Evolutionary conservation across 2,329 filamentous ascomycete species (phyloP).

Genomic region (Venturia oleaginea): DNA sequence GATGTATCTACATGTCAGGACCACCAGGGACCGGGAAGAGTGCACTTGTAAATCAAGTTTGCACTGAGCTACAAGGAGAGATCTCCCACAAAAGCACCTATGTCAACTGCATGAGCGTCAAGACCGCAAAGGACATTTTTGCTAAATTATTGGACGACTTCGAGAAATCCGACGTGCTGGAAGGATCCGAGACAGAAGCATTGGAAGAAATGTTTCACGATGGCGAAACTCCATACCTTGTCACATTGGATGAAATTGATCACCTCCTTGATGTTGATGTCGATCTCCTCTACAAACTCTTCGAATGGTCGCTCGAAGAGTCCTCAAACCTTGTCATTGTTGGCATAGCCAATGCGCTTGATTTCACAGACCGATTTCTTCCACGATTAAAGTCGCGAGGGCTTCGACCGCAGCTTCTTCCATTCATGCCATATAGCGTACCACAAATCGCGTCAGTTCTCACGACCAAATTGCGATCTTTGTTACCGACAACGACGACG

Average conservation of each 20-base stretch:
- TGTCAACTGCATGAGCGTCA: constrained; percentile 96
- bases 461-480: constrained; percentile 67
- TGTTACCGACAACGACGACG: constrained; percentile 48
- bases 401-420: constrained; percentile 78
- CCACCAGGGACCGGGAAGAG: constrained; percentile 96
- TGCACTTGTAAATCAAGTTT: constrained; percentile 78
- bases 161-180: constrained; percentile 49
- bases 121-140: constrained; percentile 78
- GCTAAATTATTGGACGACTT: constrained; percentile 65
- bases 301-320: constrained; percentile 86
- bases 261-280: constrained; percentile 82
- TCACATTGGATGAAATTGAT: constrained; percentile 91
- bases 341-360: constrained; percentile 91
- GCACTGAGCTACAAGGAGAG: constrained; percentile 47
- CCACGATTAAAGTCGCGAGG: constrained; percentile 89
- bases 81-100: constrained; percentile 58
- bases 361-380: constrained; percentile 89
- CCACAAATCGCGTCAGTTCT: constrained; percentile 82
- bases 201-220: constrained; percentile 64
- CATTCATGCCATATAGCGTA: constrained; percentile 87
- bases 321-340: constrained; percentile 74
- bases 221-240: constrained; percentile 56
- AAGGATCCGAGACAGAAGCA: constrained; percentile 57
- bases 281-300: constrained; percentile 84
- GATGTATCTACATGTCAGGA: constrained; percentile 90